Base-by-base conservation (phyloP, 2,329 filamentous ascomycete genomes). In the Botrytis galanthina region DNA sequence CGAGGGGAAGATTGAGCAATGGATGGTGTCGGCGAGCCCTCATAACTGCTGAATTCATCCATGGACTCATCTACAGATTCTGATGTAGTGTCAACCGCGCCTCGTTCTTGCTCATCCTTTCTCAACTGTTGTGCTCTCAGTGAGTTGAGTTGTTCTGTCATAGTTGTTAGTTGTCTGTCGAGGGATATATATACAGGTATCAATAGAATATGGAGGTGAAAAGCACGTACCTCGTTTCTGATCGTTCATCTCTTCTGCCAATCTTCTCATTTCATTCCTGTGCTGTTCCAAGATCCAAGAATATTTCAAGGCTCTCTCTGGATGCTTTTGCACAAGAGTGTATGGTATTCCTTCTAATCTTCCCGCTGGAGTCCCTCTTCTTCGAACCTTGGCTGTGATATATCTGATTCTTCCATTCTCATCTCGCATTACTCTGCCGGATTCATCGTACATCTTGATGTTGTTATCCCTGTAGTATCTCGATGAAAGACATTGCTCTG, bases 401-500 rank as follows among this genome's bases (percentile, higher is more conserved):
- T 29, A 63, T 62, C 68, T 70, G 22, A 51, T 26, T 35, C 74
- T 75, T 14, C 74, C 75, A 54, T 75, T 68, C 5, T 46, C 48
- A 35, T 74, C 68, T 20, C 46, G 35, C 18, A 74, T 54, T 6
- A n/a, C 44, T 18, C 63, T 62, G 8, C 63, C 74, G 26, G 42
- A 48, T 22, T 35, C 32, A 37, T 73, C 71, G 22, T 72, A 70
- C 37, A 72, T 64, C 26, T 48, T 70, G 9, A 72, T 22, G 20
- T 39, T 29, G 59, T 76, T 76, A 61, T 72, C 54, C 10, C 75
- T 69, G 42, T 76, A 76, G 54, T 71, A 73, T 6, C 75, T 66
- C 10, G 66, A 69, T 22, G 70, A 75, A n/a, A 76, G 60, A n/a
- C 71, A 75, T 35, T 71, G 68, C 26, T 70, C 59, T 7, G 70